Conservation (phyloP, 2,329 filamentous ascomycete genomes). For the Arthroderma sp. region DNA sequence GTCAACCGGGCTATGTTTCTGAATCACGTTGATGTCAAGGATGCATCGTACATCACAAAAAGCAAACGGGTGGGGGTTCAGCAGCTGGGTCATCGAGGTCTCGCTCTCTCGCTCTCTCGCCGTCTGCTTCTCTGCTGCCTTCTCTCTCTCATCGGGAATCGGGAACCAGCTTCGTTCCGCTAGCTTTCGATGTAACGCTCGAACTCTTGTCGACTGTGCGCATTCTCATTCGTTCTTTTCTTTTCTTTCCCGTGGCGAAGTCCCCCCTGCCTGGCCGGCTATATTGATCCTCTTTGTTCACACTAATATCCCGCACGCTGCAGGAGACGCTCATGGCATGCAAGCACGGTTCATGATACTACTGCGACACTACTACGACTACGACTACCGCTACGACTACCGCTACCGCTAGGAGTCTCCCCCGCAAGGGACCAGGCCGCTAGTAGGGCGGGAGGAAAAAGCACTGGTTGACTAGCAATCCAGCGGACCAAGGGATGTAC, state of each 20-base stretch:
- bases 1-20: neutral
- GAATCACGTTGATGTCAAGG: slow-evolving; percentile 2
- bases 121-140: neutral
- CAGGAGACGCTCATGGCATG: neutral
- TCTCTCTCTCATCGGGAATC: too few relatives aligned
- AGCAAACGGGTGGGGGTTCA: slow-evolving; percentile 1
- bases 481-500: neutral
- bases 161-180: too few relatives aligned
- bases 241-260: neutral
- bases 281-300: neutral
- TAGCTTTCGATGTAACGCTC: neutral
- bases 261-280: neutral
- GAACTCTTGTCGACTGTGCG: neutral
- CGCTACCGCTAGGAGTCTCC: neutral
- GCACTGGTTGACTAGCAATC: neutral
- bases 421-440: neutral
- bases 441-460: neutral
- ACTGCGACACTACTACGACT: neutral
- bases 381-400: neutral
- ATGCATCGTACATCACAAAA: neutral
- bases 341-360: too few relatives aligned
- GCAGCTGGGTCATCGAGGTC: neutral
- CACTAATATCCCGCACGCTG: neutral
- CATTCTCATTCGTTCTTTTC: neutral
- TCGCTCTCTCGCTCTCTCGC: neutral